phyloP scores from a whole-genome alignment of 495 filamentous ascomycete species.

The Oleoguttula mirabilis region DNA sequence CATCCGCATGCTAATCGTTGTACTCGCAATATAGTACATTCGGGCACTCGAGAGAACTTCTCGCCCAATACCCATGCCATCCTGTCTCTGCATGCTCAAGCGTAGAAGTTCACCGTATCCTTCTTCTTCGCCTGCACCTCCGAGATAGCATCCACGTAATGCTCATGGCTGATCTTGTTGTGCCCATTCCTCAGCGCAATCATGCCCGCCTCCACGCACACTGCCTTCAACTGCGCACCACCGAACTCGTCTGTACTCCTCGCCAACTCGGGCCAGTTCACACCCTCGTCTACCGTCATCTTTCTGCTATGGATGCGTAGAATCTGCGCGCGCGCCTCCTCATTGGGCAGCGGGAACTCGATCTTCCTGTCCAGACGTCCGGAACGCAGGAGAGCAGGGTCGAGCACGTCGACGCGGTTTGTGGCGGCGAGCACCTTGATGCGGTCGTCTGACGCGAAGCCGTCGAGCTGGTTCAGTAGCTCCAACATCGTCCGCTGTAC shows the following conservation, averaged over 20 bases:
- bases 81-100: no score
- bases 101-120: conserved; percentile 39
- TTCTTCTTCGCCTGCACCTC: conserved; percentile 99
- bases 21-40: no score
- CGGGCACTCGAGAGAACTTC: no score
- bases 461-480: conserved; percentile 95
- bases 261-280: conserved; percentile 95
- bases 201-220: conserved; percentile 98
- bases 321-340: conserved; percentile 95
- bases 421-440: conserved; percentile 98
- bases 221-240: conserved; percentile 92
- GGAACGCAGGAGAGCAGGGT: conserved; percentile 85
- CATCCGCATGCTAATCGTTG: no score
- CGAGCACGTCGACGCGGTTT: conserved; percentile 94
- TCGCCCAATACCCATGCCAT: no score
- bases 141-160: conserved; percentile 96
- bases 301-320: conserved; percentile 94
- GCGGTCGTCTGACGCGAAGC: conserved; percentile 95
- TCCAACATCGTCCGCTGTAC: conserved; percentile 99
- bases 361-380: conserved; percentile 97
- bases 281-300: conserved; percentile 86
- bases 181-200: conserved; percentile 87
- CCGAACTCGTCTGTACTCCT: conserved; percentile 99
- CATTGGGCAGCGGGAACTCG: conserved; percentile 98
- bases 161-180: conserved; percentile 91